These are phyloP conservation scores for Neodidymelliopsis sp. DNA, from an alignment of 2,329 filamentous ascomycete genomes.

Conservation along the genomic window DNA sequence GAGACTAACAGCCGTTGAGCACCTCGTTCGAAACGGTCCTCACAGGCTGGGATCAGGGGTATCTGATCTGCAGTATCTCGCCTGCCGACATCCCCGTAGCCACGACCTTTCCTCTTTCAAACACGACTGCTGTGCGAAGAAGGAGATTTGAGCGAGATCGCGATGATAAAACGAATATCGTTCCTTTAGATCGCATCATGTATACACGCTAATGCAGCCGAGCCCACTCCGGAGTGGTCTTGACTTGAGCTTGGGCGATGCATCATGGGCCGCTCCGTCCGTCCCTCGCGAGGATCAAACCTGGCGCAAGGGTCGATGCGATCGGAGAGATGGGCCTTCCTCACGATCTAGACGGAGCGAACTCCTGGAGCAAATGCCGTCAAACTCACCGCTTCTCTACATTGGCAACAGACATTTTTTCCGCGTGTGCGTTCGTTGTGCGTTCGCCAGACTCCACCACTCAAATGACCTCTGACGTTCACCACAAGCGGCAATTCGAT, in stretches of 20 bases:
- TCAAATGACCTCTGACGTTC: neutral
- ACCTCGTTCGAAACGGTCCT: slow-evolving; percentile 6
- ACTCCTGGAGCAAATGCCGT: slow-evolving; percentile 1
- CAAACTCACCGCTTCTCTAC: slow-evolving; percentile 6
- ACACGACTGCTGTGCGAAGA: neutral
- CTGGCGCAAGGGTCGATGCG: slow-evolving; percentile 4
- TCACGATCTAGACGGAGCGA: neutral
- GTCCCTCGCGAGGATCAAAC: slow-evolving; percentile 5
- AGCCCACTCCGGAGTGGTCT: neutral
- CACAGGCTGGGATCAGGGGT: slow-evolving; percentile 4
- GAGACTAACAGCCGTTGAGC: slow-evolving; percentile 12
- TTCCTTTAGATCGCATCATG: slow-evolving; percentile 10
- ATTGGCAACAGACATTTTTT: neutral
- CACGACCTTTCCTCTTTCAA: slow-evolving; percentile 9
- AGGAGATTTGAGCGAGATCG: slow-evolving; percentile 5
- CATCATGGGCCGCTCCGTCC: slow-evolving; percentile 15
- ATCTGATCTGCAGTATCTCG: slow-evolving; percentile 12
- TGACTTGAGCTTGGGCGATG: neutral
- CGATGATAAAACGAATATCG: slow-evolving; percentile 14
- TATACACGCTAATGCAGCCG: slow-evolving; percentile 21
- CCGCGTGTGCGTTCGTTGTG: neutral
- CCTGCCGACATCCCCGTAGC: slow-evolving; percentile 8
- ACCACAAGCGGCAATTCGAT: slow-evolving; percentile 1
- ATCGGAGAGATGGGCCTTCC: slow-evolving; percentile 2
- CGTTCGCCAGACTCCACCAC: neutral